phyloP scores from a whole-genome alignment of 805 yeast species.

The Yarrowia keelungensis region DNA sequence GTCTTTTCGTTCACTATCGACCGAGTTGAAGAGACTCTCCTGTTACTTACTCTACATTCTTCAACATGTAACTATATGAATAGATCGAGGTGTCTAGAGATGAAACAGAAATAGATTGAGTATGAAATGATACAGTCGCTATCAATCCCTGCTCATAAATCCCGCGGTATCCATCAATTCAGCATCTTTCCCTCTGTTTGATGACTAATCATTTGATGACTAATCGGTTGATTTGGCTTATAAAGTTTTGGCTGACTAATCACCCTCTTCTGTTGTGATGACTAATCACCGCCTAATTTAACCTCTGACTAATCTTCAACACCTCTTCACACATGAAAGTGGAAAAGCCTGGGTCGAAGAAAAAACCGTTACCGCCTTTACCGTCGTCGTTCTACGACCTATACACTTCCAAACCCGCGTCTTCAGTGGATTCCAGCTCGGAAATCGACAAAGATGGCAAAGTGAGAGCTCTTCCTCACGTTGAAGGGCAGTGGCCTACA shows the following conservation, averaged over 20 bases:
- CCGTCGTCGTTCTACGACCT: constrained; percentile 44
- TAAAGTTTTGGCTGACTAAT: not conserved
- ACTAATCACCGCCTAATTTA: not conserved
- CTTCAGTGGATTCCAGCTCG: constrained; percentile 22
- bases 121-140: no score
- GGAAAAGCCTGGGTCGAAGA: constrained; percentile 23
- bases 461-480: constrained; percentile 42
- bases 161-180: no score
- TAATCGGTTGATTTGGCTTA: no score
- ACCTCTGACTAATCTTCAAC: not conserved
- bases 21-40: no score
- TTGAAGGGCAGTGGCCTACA: constrained; percentile 45
- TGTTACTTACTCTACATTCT: no score
- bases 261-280: not conserved
- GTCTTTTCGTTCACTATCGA: no score
- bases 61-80: no score
- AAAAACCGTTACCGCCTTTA: constrained; percentile 41
- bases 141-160: no score
- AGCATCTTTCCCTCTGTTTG: no score
- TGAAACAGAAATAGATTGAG: no score
- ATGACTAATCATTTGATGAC: no score
- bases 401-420: constrained; percentile 43
- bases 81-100: no score
- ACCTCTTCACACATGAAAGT: constrained; percentile 21
- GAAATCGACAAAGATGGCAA: constrained; percentile 43